Conservation (phyloP, 495 filamentous ascomycete genomes). For the Platismatia glauca region DNA sequence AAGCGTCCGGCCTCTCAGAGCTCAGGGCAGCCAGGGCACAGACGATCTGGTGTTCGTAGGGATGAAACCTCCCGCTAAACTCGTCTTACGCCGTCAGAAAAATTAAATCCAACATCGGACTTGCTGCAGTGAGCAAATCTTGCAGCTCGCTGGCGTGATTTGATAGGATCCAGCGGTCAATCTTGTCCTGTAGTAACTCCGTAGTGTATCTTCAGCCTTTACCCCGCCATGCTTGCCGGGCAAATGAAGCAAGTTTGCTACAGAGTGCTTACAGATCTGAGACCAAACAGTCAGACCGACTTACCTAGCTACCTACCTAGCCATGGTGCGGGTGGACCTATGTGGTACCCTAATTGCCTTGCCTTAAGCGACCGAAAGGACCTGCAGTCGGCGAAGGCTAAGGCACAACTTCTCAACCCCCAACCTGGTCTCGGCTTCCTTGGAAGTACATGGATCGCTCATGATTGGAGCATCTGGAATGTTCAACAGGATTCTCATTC, state of each 20-base stretch:
- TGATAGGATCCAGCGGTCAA: slow-evolving; percentile 1
- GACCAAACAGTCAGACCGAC: slow-evolving; percentile 15
- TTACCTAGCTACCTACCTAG: no score
- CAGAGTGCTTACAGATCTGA: slow-evolving; percentile 21
- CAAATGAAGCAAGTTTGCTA: slow-evolving; percentile 23
- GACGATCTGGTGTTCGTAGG: slow-evolving; percentile 10
- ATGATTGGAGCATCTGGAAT: slow-evolving; percentile 15
- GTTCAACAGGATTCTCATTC: slow-evolving; percentile 18
- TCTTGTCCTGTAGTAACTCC: not conserved
- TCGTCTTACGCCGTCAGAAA: slow-evolving; percentile 1
- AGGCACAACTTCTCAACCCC: slow-evolving; percentile 15
- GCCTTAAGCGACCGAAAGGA: slow-evolving; percentile 22
- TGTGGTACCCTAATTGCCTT: no score
- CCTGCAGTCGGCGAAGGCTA: slow-evolving; percentile 13
- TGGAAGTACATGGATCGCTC: slow-evolving; percentile 9
- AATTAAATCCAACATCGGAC: not conserved
- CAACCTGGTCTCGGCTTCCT: slow-evolving; percentile 17
- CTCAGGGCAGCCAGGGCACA: not conserved
- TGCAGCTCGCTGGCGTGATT: slow-evolving; percentile 6
- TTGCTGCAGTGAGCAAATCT: slow-evolving; percentile 4
- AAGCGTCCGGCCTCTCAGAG: not conserved
- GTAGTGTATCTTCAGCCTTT: not conserved
- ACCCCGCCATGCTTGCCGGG: slow-evolving; percentile 23
- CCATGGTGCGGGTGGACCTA: not conserved
- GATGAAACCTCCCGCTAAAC: slow-evolving; percentile 13